phyloP scores from a whole-genome alignment of 2,329 filamentous ascomycete species.

The Zymoseptoria brevis region DNA sequence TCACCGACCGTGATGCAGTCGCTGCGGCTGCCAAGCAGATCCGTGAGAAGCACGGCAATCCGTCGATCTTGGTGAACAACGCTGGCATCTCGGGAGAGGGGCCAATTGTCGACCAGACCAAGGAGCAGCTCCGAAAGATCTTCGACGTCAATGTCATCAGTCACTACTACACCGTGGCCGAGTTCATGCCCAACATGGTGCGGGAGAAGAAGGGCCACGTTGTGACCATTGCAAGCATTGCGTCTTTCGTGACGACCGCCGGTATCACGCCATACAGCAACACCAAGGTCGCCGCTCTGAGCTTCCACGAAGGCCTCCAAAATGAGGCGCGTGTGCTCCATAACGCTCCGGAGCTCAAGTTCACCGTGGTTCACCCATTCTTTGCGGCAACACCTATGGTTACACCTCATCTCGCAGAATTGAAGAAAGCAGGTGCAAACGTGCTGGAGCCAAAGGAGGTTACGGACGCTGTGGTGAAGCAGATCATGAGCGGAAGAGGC shows the following conservation, averaged over 20 bases:
- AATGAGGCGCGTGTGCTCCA: constrained; percentile 37
- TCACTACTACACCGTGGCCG: constrained; percentile 44
- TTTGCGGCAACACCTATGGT: constrained; percentile 37
- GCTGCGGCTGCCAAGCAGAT: constrained; percentile 34
- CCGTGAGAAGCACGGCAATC: constrained; percentile 34
- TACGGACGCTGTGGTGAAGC: constrained; percentile 36
- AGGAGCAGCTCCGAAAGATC: constrained; percentile 39
- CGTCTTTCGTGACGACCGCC: constrained; percentile 37
- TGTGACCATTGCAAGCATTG: constrained; percentile 48
- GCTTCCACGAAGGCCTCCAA: constrained; percentile 45
- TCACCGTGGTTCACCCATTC: constrained; percentile 36
- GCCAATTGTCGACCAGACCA: constrained; percentile 39
- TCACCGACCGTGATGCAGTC: constrained; percentile 42
- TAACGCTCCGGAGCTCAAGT: constrained; percentile 37
- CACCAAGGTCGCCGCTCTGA: constrained; percentile 45
- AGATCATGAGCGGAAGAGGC: constrained; percentile 35
- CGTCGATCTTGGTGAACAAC: constrained; percentile 44
- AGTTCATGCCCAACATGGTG: constrained; percentile 48
- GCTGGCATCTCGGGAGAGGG: constrained; percentile 43
- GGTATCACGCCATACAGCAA: constrained; percentile 47
- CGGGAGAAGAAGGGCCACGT: constrained; percentile 47
- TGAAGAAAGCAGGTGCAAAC: constrained; percentile 26
- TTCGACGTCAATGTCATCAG: constrained; percentile 47
- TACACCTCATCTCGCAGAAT: constrained; percentile 25
- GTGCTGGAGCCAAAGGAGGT: constrained; percentile 36